Conservation (phyloP, 768 basidiomycete genomes). For the Auricularia heimuer region DNA sequence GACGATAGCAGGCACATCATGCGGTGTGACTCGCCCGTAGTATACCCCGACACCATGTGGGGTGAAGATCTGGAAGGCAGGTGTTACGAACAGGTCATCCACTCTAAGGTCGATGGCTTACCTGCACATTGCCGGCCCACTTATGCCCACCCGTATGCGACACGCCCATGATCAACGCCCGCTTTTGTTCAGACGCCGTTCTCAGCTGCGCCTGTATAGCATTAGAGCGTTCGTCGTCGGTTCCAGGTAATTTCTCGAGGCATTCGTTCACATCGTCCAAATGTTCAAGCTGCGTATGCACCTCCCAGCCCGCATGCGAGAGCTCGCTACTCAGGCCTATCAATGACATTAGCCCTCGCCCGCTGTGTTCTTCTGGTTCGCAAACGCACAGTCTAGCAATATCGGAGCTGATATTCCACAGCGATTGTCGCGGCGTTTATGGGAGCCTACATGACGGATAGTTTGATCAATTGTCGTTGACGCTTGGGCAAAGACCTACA, state of each 20-base stretch:
- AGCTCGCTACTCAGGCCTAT: constrained; percentile 56
- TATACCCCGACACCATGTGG: constrained; percentile 80
- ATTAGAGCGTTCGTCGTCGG: constrained; percentile 43
- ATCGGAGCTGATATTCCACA: constrained; percentile 82
- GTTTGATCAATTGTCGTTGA: neutral
- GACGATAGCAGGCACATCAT: constrained; percentile 79
- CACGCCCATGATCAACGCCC: constrained; percentile 73
- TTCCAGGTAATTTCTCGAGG: constrained; percentile 49
- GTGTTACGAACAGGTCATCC: neutral
- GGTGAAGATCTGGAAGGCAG: constrained; percentile 58
- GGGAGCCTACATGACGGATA: constrained; percentile 53
- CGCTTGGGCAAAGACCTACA: constrained; percentile 43
- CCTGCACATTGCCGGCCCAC: constrained; percentile 85
- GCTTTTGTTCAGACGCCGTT: constrained; percentile 41
- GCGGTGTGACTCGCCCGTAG: constrained; percentile 89
- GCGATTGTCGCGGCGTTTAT: constrained; percentile 86
- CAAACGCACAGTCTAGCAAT: constrained; percentile 55
- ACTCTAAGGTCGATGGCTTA: constrained; percentile 30
- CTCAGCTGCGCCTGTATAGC: constrained; percentile 39
- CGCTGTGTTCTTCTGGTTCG: constrained; percentile 3
- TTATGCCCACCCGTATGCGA: constrained; percentile 93
- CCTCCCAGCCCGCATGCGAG: constrained; percentile 61
- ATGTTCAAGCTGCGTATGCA: constrained; percentile 64
- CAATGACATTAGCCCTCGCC: constrained; percentile 11
- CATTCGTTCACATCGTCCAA: constrained; percentile 36